Conservation (phyloP, 345 rosid species). For the Linum trigynum region DNA sequence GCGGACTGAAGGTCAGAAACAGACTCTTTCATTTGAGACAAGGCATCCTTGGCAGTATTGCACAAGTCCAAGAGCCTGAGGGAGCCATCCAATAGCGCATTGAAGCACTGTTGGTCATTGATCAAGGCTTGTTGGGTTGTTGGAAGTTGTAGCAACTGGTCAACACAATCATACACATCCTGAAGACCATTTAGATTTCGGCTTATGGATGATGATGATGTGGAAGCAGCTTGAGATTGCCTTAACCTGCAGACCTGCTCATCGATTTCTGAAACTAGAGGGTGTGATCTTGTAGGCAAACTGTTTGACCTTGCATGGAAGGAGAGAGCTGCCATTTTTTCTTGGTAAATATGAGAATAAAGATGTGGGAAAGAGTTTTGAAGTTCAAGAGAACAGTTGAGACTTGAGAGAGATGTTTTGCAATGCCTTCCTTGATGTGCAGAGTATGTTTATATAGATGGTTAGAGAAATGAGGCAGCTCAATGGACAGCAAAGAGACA, state of each 20-base stretch:
- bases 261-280: not conserved
- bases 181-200: too few relatives aligned
- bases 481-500: not conserved
- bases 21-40: too few relatives aligned
- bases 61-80: too few relatives aligned
- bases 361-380: not conserved
- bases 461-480: not conserved
- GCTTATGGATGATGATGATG: not conserved
- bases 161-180: too few relatives aligned
- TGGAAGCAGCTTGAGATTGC: not conserved
- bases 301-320: not conserved
- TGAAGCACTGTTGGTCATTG: too few relatives aligned
- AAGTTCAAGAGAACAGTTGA: not conserved
- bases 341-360: not conserved
- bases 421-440: too few relatives aligned
- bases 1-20: too few relatives aligned
- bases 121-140: too few relatives aligned
- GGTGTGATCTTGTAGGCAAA: not conserved
- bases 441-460: not conserved
- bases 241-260: not conserved
- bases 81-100: too few relatives aligned
- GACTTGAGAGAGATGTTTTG: not conserved
- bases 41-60: too few relatives aligned
- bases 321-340: not conserved
- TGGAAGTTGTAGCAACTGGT: too few relatives aligned